These are phyloP conservation scores for Solanum ossicruentum DNA, from an alignment of 257 asterid species.

Conservation along the genomic window DNA sequence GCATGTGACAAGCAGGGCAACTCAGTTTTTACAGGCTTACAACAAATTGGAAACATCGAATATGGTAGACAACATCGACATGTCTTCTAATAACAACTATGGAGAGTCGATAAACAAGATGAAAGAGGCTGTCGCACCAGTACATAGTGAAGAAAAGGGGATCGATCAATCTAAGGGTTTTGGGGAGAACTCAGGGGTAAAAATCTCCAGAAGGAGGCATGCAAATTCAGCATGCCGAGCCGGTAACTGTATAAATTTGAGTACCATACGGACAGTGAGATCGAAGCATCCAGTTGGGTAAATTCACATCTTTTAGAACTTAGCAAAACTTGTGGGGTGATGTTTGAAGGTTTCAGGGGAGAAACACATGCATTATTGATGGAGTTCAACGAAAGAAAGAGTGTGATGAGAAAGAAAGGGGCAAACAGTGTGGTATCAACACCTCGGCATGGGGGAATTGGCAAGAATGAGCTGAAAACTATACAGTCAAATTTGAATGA, in stretches of 20 bases:
- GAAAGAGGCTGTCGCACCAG: not conserved
- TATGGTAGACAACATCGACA: not conserved
- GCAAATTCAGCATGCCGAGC: not conserved
- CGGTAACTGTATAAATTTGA: too few relatives aligned
- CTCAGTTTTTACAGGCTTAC: not conserved
- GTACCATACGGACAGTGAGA: not conserved
- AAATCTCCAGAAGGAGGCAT: not conserved
- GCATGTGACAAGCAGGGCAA: not conserved
- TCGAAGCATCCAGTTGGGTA: not conserved
- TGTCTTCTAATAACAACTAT: not conserved
- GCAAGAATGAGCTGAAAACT: not conserved
- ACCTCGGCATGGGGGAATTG: not conserved
- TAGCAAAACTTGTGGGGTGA: not conserved
- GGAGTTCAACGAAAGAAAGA: not conserved
- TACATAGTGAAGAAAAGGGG: too few relatives aligned
- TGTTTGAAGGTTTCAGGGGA: not conserved
- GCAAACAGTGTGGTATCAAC: not conserved
- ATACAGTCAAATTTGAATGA: not conserved
- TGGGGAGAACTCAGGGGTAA: not conserved
- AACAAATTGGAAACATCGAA: not conserved
- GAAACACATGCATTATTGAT: not conserved
- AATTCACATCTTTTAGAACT: not conserved
- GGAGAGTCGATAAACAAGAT: not conserved
- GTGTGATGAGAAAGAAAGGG: not conserved
- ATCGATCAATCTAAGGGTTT: not conserved